Evolutionary conservation across 75 land plant genomes (phyloP), one percentile per base, ranked within the genome.

Genomic region (Isoetes taiwanensis): DNA sequence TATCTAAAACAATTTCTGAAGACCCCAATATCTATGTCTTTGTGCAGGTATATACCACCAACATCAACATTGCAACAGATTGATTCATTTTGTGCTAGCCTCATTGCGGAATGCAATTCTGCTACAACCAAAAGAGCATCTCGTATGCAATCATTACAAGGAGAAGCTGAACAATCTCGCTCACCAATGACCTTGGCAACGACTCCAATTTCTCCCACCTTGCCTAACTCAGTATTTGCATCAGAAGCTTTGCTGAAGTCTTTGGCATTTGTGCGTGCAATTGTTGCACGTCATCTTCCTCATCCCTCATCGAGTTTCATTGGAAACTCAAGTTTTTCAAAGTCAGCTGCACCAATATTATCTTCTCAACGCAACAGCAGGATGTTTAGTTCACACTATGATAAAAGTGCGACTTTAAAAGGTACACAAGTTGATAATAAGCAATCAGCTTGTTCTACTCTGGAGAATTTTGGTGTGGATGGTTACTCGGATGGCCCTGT

Each of bases 231-330:
- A 37, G 72, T 58, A 43, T 85, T 85, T 78, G 85, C 99, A 39
- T 88, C 90, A 46, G 74, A 28, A 28, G 62, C 96, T 40, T 84
- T 94, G 43, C 54, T 89, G n/a, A 94, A 94, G 54, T 94, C 99
- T 31, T 70, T 94, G 31, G 80, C 71, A 57, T 94, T 80, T 74
- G 77, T 85, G 16, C 86, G 99, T 39, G 84, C 87, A 9, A 62
- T 94, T 30, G 99, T 94, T 62, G 68, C 76, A 46, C 80, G 76
- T 40, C 76, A 85, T 56, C 66, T 85, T n/a, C 99, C 99, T 32
- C 74, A 46, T 30, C 63, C 71, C 28, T 75, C 81, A 1, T 84
- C 77, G 48, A 88, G 79, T 37, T 37, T 37, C 14, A 37, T 14
- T 37, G 14, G 39, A 10, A 10, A 10, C 14, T 37, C 9, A 10